A percentile compares a stretch with the other conserved stretches of the same genome.
Conservation (phyloP, 495 filamentous ascomycete genomes). For the Cryomyces minteri region DNA sequence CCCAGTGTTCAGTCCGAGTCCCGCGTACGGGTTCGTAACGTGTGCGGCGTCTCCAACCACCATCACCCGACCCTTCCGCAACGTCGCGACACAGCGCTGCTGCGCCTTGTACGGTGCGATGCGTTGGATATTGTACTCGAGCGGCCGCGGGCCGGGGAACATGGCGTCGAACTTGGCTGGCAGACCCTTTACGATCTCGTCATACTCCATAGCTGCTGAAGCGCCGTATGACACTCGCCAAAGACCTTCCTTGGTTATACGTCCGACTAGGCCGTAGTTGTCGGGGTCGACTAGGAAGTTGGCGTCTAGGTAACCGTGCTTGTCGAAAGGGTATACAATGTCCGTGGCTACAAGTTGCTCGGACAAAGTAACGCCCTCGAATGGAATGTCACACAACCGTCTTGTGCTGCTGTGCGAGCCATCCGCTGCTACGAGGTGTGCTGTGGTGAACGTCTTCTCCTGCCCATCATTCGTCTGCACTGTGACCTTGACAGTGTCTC, state of each 20-base stretch:
- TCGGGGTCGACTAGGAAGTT: conserved; percentile 10
- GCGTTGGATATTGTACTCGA: conserved; percentile 5
- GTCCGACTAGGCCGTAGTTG: conserved; percentile 10
- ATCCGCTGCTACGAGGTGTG: conserved; percentile 12
- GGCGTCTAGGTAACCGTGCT: conserved; percentile 8
- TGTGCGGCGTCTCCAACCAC: conserved; percentile 9
- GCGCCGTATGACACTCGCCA: conserved; percentile 9
- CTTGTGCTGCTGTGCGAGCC: conserved; percentile 9
- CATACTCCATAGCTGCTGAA: neutral
- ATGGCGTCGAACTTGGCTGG: conserved; percentile 5
- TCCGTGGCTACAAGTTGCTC: conserved; percentile 11
- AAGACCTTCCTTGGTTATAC: conserved; percentile 6
- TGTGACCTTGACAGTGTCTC: conserved; percentile 3
- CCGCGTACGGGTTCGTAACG: conserved; percentile 9
- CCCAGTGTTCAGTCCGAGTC: conserved; percentile 5
- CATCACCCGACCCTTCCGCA: conserved; percentile 5
- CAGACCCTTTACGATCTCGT: conserved; percentile 2
- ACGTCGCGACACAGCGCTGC: conserved; percentile 4
- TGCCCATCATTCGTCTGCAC: neutral
- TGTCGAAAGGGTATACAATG: conserved; percentile 11
- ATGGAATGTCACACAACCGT: conserved; percentile 5
- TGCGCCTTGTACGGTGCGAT: conserved; percentile 6
- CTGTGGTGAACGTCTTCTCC: conserved; percentile 1
- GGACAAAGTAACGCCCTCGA: conserved; percentile 12
- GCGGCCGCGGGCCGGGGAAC: conserved; percentile 5